phyloP scores from a whole-genome alignment of 2,329 filamentous ascomycete species.

The Colletotrichum tofieldiae region DNA sequence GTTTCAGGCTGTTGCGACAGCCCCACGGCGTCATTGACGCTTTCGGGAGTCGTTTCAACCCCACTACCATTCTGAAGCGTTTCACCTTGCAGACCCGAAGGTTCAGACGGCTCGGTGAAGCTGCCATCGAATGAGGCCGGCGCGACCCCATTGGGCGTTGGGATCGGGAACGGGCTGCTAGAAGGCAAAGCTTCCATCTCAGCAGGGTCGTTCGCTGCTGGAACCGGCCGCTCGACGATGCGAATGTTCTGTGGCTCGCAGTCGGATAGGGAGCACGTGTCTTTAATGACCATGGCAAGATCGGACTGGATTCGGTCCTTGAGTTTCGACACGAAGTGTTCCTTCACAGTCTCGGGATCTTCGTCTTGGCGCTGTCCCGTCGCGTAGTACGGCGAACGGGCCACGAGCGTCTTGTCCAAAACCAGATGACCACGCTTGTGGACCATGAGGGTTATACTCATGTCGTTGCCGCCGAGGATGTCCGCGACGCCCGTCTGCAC shows the following conservation, averaged over 20 bases:
- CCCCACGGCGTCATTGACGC: constrained; percentile 28
- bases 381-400: constrained; percentile 46
- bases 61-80: constrained; percentile 34
- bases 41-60: constrained; percentile 32
- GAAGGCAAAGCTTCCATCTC: constrained; percentile 39
- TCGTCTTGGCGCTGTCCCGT: constrained; percentile 47
- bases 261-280: constrained; percentile 63
- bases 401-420: constrained; percentile 64
- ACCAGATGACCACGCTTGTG: constrained; percentile 69
- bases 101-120: constrained; percentile 39
- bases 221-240: constrained; percentile 36
- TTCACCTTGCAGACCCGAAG: constrained; percentile 35
- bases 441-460: constrained; percentile 63
- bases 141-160: constrained; percentile 29
- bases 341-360: constrained; percentile 55
- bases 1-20: constrained; percentile 40
- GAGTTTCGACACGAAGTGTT: constrained; percentile 58
- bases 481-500: constrained; percentile 66
- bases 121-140: constrained; percentile 31
- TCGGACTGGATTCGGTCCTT: constrained; percentile 63
- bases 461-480: constrained; percentile 63
- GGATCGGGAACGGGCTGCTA: constrained; percentile 30
- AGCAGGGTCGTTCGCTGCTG: constrained; percentile 39
- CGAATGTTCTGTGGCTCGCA: constrained; percentile 47
- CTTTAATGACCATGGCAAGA: constrained; percentile 65